Conservation (phyloP, 2,329 filamentous ascomycete genomes). For the Talaromyces amestolkiae region DNA sequence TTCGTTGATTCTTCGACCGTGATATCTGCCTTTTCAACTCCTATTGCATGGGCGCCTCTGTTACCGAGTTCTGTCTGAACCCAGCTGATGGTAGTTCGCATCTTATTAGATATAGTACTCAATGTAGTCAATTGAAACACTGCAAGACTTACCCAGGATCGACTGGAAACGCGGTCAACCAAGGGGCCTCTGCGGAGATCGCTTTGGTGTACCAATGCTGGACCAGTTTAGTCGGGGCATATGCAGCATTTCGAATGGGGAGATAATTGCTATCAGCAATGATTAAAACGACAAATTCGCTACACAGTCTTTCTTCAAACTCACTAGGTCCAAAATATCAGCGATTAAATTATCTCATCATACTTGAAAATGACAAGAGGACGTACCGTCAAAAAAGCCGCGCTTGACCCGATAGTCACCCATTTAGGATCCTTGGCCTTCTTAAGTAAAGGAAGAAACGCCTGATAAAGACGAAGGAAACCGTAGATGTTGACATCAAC, state of each 20-base stretch:
- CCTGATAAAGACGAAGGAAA: conserved; percentile 24
- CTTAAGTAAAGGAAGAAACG: conserved; percentile 19
- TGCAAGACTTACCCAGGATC: conserved; percentile 22
- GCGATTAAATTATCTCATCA: neutral
- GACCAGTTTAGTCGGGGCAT: conserved; percentile 22
- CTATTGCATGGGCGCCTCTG: conserved; percentile 19
- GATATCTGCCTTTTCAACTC: conserved; percentile 22
- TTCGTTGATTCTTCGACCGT: conserved; percentile 25
- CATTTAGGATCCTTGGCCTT: conserved; percentile 19
- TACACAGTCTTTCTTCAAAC: neutral
- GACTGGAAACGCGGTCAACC: conserved; percentile 23
- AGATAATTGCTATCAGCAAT: conserved; percentile 16
- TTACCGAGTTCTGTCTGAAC: conserved; percentile 29
- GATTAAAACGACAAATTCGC: neutral
- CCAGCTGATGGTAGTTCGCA: conserved; percentile 18
- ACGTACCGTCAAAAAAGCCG: conserved; percentile 13
- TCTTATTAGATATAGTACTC: neutral
- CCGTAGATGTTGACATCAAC: conserved; percentile 38
- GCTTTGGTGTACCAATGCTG: conserved; percentile 22
- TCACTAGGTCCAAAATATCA: neutral
- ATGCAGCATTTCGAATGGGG: conserved; percentile 20
- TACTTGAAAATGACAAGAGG: neutral
- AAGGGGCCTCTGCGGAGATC: conserved; percentile 7
- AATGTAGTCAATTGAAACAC: neutral
- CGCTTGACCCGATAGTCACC: conserved; percentile 21